Conservation (phyloP, 306 rosid species). For the Acmispon strigosus region DNA sequence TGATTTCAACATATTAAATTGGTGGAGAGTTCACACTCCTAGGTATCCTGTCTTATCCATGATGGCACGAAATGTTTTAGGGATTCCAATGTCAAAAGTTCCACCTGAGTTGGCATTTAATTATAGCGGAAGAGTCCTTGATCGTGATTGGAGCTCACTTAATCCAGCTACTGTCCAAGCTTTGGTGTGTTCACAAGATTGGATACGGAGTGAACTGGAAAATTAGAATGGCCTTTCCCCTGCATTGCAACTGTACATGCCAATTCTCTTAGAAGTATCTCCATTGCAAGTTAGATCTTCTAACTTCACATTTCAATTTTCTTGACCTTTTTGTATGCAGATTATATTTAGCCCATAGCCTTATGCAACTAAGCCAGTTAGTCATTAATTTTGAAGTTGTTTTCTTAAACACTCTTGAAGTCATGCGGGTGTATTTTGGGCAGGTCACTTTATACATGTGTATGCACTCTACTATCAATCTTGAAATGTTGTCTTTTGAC, state of each 20-base stretch:
- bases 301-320: conserved; percentile 24
- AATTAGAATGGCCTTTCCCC: conserved; percentile 35
- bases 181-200: conserved; percentile 89
- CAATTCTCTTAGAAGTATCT: conserved; percentile 17
- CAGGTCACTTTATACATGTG: conserved; percentile 23
- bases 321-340: not conserved
- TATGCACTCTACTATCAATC: not conserved
- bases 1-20: conserved; percentile 72
- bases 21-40: conserved; percentile 99
- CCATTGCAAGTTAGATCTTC: conserved; percentile 28
- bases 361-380: conserved; percentile 18
- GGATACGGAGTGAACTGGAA: conserved; percentile 92
- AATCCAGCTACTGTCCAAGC: conserved; percentile 74
- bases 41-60: conserved; percentile 90
- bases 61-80: conserved; percentile 93
- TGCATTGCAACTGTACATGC: conserved; percentile 31
- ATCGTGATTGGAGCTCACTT: conserved; percentile 72
- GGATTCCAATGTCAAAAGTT: conserved; percentile 77
- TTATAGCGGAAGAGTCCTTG: conserved; percentile 49
- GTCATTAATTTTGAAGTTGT: not conserved
- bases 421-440: conserved; percentile 91
- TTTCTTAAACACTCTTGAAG: conserved; percentile 70
- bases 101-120: conserved; percentile 53
- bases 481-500: not conserved
- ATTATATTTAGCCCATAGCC: conserved; percentile 10